Base-by-base conservation (phyloP, 768 basidiomycete genomes). In the Mycena epipterygia region DNA sequence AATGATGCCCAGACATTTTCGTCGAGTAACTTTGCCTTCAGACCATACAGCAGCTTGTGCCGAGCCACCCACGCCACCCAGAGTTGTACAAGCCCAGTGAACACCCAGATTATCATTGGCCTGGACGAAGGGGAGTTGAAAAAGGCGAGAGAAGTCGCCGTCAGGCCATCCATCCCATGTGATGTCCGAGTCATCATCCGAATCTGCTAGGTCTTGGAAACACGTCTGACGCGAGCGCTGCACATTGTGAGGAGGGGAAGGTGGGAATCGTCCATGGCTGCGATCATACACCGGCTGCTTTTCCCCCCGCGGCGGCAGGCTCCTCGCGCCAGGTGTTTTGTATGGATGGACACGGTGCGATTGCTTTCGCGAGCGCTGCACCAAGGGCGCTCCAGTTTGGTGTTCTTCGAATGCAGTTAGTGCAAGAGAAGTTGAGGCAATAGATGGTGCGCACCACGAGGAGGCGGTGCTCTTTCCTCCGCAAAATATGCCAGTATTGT, bases 81-180 rank as follows among this genome's bases (percentile, higher is more conserved):
- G 35, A 5, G 49, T 30, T n/a, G 41, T n/a, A 11, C 21, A 52
- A 2, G 66, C 56, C 60, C 67, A 63, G 17, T 61, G 67, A 13
- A 56, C 55, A 1, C 32, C 37, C 1, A 68, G 37, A 14, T 56
- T 55, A 5, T 62, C 53, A 19, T 37, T 33, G 1, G 29, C 13
- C 21, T 68, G 30, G 7, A 30, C 42, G 3, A 37, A 33, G 14
- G 48, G 44, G 13, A 56, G 19, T 2, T 59, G 17, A 29, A 55
- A 68, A 1, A 16, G 1, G 21, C 32, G 9, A 5, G 52, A 19
- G 17, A 62, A 68, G 19, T 61, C 25, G 21, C 60, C 59, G n/a
- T 68, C 44, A 0, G 67, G 67, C 67, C 67, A 68, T 1, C 52
- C 52, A 19, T 68, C 60, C 67, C 67, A 68, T 37, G 23, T 7